These are phyloP conservation scores for Aegilops sharonensis DNA, from an alignment of 176 grass and related monocot genomes.

Conservation along the genomic window DNA sequence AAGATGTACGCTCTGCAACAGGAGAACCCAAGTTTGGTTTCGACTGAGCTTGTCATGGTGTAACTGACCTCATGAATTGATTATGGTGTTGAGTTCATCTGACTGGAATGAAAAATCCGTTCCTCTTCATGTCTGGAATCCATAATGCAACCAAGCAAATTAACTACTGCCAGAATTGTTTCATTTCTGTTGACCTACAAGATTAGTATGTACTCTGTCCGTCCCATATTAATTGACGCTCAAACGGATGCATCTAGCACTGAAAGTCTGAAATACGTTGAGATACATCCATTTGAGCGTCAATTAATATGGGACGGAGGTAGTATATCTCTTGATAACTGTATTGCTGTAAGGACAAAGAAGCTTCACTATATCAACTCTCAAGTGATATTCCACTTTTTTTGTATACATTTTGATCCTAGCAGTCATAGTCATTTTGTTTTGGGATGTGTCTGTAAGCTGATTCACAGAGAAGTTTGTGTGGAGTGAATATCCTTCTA, in stretches of 20 bases:
- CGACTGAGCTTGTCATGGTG: conserved; percentile 41
- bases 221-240: too few relatives aligned
- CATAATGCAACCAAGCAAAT: neutral
- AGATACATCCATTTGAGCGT: too few relatives aligned
- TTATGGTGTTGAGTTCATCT: conserved; percentile 23
- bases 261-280: too few relatives aligned
- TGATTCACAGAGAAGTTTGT: neutral
- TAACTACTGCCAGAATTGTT: neutral
- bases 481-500: neutral
- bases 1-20: conserved; percentile 86
- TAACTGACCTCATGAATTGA: conserved; percentile 7
- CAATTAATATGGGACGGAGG: too few relatives aligned
- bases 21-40: conserved; percentile 50
- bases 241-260: too few relatives aligned
- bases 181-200: conserved; percentile 4
- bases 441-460: neutral
- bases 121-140: neutral
- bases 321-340: neutral
- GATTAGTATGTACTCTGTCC: neutral
- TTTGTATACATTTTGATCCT: neutral
- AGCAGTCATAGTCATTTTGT: neutral
- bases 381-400: neutral
- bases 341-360: neutral
- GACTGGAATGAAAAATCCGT: neutral
- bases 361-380: neutral